Percentiles rank a stretch among this genome's conserved stretches.
phyloP scores from a whole-genome alignment of 345 rosid species.

The Salix viminalis region DNA sequence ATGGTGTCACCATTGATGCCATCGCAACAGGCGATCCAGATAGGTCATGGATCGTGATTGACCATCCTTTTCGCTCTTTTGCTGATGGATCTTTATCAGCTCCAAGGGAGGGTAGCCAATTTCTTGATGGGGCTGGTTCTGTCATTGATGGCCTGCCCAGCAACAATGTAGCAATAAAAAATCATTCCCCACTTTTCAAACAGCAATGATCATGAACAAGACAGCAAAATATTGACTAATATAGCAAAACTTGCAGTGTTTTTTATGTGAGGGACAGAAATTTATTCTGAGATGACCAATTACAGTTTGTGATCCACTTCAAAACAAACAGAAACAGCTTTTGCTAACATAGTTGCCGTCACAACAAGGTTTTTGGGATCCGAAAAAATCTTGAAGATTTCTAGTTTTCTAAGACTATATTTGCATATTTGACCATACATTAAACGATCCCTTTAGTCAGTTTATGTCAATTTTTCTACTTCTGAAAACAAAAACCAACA shows the following conservation, averaged over 20 bases:
- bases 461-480: neutral
- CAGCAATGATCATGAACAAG: neutral
- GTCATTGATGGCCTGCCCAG: slow-evolving; percentile 49
- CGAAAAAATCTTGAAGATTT: neutral
- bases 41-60: slow-evolving; percentile 82
- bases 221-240: neutral
- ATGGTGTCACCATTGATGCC: slow-evolving; percentile 98
- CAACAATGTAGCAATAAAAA: neutral
- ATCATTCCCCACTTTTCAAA: neutral
- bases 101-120: slow-evolving; percentile 45
- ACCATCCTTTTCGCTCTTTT: slow-evolving; percentile 92
- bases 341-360: neutral
- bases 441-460: neutral
- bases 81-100: slow-evolving; percentile 49
- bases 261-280: neutral
- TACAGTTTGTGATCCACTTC: neutral
- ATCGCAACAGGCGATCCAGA: slow-evolving; percentile 96
- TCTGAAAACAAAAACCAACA: neutral
- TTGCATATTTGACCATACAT: neutral
- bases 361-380: neutral
- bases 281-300: neutral
- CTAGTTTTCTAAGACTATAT: neutral
- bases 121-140: slow-evolving; percentile 40
- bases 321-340: neutral
- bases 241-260: neutral